Conservation (phyloP, 345 rosid genomes). For the Brassica napus region DNA sequence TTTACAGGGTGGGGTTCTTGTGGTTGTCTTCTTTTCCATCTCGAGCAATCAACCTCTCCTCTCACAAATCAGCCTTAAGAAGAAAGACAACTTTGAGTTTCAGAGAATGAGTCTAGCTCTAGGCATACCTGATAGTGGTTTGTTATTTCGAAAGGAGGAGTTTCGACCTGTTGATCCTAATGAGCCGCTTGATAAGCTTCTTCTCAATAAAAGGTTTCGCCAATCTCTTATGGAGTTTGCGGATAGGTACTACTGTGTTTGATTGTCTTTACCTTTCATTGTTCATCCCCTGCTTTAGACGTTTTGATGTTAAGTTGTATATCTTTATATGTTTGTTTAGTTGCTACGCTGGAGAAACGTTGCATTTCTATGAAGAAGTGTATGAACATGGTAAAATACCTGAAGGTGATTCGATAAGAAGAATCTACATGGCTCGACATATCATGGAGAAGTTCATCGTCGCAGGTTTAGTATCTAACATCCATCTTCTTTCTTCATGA, state of each 20-base stretch:
- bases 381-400: constrained; percentile 77
- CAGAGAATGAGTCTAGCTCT: constrained; percentile 84
- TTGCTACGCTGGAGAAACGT: constrained; percentile 87
- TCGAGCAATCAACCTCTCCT: constrained; percentile 86
- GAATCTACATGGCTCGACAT: constrained; percentile 90
- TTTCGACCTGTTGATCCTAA: constrained; percentile 51
- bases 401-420: constrained; percentile 57
- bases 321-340: constrained; percentile 37
- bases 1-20: constrained; percentile 68
- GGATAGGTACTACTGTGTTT: constrained; percentile 60
- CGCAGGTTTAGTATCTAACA: constrained; percentile 54
- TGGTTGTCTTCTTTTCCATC: constrained; percentile 71
- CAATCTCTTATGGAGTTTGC: constrained; percentile 89
- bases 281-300: not conserved
- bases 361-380: constrained; percentile 88
- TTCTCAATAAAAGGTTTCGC: constrained; percentile 67
- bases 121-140: constrained; percentile 86
- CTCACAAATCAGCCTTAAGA: constrained; percentile 81
- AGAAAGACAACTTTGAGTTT: constrained; percentile 58
- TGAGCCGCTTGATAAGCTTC: constrained; percentile 88
- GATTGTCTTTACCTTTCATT: not conserved
- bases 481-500: constrained; percentile 21
- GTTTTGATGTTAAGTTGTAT: not conserved
- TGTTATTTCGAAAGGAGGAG: constrained; percentile 56
- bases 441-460: constrained; percentile 75